Percentiles rank a stretch among this genome's conserved stretches.
phyloP scores from a whole-genome alignment of 1,284 basidiomycete species.

The Caloboletus firmus region DNA sequence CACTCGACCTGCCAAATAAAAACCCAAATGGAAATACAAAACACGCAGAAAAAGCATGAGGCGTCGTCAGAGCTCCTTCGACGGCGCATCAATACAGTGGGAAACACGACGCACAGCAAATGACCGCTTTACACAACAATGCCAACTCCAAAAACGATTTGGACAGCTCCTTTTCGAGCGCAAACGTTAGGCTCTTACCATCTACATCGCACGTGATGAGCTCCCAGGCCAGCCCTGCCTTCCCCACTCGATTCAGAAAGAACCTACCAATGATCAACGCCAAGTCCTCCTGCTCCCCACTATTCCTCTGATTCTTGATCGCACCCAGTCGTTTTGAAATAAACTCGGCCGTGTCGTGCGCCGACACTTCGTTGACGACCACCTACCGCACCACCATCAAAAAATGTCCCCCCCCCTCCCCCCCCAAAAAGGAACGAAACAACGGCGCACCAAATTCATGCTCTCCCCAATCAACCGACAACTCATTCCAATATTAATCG shows the following conservation, averaged over 20 bases:
- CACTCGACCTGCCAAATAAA: constrained; percentile 71
- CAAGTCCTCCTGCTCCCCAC: constrained; percentile 92
- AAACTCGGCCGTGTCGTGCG: constrained; percentile 83
- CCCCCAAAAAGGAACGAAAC: no score
- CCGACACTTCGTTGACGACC: constrained; percentile 90
- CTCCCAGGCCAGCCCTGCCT: no score
- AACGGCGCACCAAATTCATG: constrained; percentile 77
- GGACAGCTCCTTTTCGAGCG: constrained; percentile 89
- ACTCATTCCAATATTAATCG: constrained; percentile 98
- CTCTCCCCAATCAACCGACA: constrained; percentile 96
- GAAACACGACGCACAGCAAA: constrained; percentile 76
- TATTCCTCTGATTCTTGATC: constrained; percentile 88
- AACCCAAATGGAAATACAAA: neutral
- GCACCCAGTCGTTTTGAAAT: constrained; percentile 86
- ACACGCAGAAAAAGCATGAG: no score
- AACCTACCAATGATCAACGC: constrained; percentile 88
- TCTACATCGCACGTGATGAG: constrained; percentile 48
- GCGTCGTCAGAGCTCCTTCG: neutral
- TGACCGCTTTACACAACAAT: constrained; percentile 96
- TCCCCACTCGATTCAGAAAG: neutral
- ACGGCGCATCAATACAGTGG: no score
- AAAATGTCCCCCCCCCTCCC: neutral
- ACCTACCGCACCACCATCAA: constrained; percentile 31
- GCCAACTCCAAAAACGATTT: constrained; percentile 94
- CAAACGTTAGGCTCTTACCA: constrained; percentile 92